Percentiles rank a stretch among this genome's conserved stretches.
phyloP scores from a whole-genome alignment of 2,329 filamentous ascomycete genomes.

The Ascochyta viciae-villosae region DNA sequence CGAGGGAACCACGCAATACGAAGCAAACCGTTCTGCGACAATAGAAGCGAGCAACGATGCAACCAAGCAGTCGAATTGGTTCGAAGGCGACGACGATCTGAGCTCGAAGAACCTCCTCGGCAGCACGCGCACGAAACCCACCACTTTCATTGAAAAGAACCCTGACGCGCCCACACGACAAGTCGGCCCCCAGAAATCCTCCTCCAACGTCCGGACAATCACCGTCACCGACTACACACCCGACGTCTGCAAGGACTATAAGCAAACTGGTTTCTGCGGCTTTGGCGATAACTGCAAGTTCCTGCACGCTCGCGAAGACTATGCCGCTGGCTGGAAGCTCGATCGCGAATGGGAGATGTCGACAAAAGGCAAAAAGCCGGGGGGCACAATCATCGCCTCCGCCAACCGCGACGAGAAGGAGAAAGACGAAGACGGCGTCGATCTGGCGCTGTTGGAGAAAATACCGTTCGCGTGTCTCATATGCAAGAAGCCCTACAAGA shows the following conservation, averaged over 20 bases:
- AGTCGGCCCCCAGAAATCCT: conserved; percentile 86
- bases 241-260: conserved; percentile 95
- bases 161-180: conserved; percentile 72
- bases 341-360: conserved; percentile 92
- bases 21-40: conserved; percentile 67
- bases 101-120: conserved; percentile 65
- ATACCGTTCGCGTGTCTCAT: conserved; percentile 92
- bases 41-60: conserved; percentile 80
- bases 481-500: conserved; percentile 78
- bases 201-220: conserved; percentile 88
- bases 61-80: conserved; percentile 89
- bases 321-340: conserved; percentile 93
- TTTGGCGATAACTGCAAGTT: conserved; percentile 85
- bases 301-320: conserved; percentile 76
- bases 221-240: conserved; percentile 91
- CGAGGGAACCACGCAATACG: conserved; percentile 60
- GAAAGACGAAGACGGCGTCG: conserved; percentile 61
- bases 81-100: conserved; percentile 66
- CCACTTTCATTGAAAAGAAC: conserved; percentile 77
- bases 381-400: conserved; percentile 62
- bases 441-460: conserved; percentile 76
- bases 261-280: conserved; percentile 70
- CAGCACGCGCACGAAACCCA: conserved; percentile 56
- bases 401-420: conserved; percentile 58
- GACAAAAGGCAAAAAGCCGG: conserved; percentile 66